Base-by-base conservation (phyloP, 306 rosid species). In the Datisca glomerata region DNA sequence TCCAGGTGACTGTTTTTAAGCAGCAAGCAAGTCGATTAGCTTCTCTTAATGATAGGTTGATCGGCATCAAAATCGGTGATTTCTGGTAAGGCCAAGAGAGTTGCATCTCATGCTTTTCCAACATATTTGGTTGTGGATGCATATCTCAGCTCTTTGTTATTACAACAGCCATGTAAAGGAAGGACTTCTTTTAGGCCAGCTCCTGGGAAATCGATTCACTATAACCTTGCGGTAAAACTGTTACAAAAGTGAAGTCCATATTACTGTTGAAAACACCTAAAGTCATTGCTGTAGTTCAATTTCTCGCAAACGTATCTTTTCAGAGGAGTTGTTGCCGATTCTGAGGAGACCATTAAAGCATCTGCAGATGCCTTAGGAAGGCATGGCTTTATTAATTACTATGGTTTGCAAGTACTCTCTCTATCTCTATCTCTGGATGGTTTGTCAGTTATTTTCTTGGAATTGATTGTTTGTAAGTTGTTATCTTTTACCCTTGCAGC, bases 281-380 rank as follows among this genome's bases (percentile, higher is more conserved):
- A 38, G 5, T 5, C 12, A 39, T 53, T 27, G 18, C 38, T 18
- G 53, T n/a, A n/a, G 21, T 31, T 47, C 27, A 19, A 51, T 45
- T 51, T 37, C 39, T 18, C 65, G 65, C 49, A 53, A 64, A 12
- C 23, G 3, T 63, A 24, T 44, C 36, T 68, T 63, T 57, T 59
- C 91, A 89, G 98, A 75, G 98, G 95, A 47, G 73, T 89, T 72
- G 79, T 84, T 72, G 75, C 95, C 63, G 81, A 80, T 63, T 80
- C 91, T 61, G 98, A 75, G 51, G 86, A 77, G 56, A 69, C 61
- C 54, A 73, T 89, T 53, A 85, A 72, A 57, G 78, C 86, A 51
- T 67, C 95, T 33, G 86, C 91, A 58, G 76, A 64, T 57, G 80
- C 91, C 56, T 60, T 84, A 48, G 95, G 98, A 56, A 71, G 48